Percentiles rank a stretch among this genome's conserved stretches.
phyloP scores from a whole-genome alignment of 441 rosid genomes.

The Francoa sonchifolia region DNA sequence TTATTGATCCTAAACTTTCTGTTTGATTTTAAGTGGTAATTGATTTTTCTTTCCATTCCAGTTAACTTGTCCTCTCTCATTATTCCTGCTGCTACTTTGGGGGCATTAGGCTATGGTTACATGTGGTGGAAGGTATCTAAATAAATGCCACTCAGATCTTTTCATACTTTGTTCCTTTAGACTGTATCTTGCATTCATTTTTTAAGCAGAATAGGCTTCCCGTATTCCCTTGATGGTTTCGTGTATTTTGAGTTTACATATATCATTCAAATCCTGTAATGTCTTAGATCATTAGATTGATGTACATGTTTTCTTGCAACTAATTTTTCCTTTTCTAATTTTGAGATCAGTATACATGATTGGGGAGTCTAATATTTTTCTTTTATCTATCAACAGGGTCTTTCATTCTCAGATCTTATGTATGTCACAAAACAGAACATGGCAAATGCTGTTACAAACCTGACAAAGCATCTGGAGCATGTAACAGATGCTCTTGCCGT shows the following conservation, averaged over 20 bases:
- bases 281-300: no score
- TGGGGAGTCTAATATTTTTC: slow-evolving; percentile 10
- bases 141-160: neutral
- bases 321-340: neutral
- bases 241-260: no score
- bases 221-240: no score
- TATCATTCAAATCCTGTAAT: no score
- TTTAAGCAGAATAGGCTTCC: no score
- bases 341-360: neutral
- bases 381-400: slow-evolving; percentile 33
- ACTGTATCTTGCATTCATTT: neutral
- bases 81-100: slow-evolving; percentile 70
- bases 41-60: slow-evolving; percentile 12
- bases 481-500: slow-evolving; percentile 67
- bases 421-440: slow-evolving; percentile 76
- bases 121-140: slow-evolving; percentile 95
- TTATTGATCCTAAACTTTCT: neutral
- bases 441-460: slow-evolving; percentile 59
- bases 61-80: slow-evolving; percentile 48
- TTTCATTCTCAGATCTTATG: slow-evolving; percentile 76
- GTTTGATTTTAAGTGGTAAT: slow-evolving; percentile 5
- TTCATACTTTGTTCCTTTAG: no score
- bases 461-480: slow-evolving; percentile 71
- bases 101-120: slow-evolving; percentile 92
- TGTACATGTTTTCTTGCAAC: no score